These are phyloP conservation scores for Cylindrotheca closterium DNA, from an alignment of 108 stramenopile genomes.

Conservation along the genomic window DNA sequence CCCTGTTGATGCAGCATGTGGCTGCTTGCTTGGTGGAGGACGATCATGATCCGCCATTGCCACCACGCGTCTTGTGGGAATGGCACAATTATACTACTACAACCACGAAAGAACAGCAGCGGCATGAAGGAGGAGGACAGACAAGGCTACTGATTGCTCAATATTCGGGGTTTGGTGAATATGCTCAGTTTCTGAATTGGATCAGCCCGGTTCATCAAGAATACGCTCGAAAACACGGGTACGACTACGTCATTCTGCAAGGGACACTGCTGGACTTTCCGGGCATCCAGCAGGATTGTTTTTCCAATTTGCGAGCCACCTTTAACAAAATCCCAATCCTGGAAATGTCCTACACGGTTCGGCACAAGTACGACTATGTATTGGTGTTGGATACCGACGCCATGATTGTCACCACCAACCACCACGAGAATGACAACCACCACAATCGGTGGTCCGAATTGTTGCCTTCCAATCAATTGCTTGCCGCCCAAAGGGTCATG, in stretches of 20 bases:
- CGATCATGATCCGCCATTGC: not conserved
- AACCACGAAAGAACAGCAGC: not conserved
- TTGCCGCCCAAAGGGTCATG: slow-evolving; percentile 33
- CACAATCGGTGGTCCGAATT: not conserved
- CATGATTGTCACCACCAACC: slow-evolving; percentile 37
- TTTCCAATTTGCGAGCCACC: slow-evolving; percentile 18
- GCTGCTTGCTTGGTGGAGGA: not conserved
- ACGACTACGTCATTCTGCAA: slow-evolving; percentile 27
- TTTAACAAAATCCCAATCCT: slow-evolving; percentile 36
- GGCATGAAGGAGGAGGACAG: slow-evolving; percentile 5
- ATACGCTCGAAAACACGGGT: slow-evolving; percentile 25
- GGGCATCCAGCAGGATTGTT: slow-evolving; percentile 4
- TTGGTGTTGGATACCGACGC: slow-evolving; percentile 40
- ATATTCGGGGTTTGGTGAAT: slow-evolving; percentile 32
- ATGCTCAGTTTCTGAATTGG: slow-evolving; percentile 16
- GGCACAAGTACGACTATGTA: slow-evolving; percentile 20
- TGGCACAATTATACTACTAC: slow-evolving; percentile 8
- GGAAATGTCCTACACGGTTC: slow-evolving; percentile 2
- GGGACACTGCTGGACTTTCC: slow-evolving; percentile 29
- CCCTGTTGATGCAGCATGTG: not conserved
- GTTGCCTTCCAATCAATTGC: not conserved
- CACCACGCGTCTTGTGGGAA: slow-evolving; percentile 7
- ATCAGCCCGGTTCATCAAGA: slow-evolving; percentile 28
- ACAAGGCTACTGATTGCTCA: slow-evolving; percentile 39
- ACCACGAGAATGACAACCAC: not conserved